A percentile compares a stretch with the other conserved stretches of the same genome.
These are phyloP conservation scores for Apiosordaria backusii DNA, from an alignment of 495 filamentous ascomycete genomes.

Conservation along the genomic window DNA sequence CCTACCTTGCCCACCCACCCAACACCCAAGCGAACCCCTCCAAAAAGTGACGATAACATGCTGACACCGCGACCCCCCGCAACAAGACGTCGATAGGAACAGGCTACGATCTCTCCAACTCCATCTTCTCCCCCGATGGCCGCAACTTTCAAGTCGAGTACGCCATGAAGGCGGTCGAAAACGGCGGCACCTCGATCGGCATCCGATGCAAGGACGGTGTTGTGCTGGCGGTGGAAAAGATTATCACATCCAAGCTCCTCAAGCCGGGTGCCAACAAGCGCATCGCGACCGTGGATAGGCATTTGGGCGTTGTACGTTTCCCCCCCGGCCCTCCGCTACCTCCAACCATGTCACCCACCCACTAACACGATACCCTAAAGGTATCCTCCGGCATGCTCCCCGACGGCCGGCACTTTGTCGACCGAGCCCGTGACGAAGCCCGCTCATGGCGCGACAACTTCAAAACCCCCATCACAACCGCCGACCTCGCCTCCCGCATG, in stretches of 20 bases:
- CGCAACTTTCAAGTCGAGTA: conserved; percentile 99
- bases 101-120: conserved; percentile 98
- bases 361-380: conserved; percentile 40
- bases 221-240: conserved; percentile 93
- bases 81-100: conserved; percentile 96
- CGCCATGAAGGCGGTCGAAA: conserved; percentile 97
- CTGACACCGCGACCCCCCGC: conserved; percentile 6
- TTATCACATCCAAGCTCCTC: conserved; percentile 89
- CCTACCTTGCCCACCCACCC: not conserved
- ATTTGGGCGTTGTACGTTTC: conserved; percentile 80
- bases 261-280: conserved; percentile 93
- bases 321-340: conserved; percentile 5
- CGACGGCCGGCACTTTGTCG: conserved; percentile 91
- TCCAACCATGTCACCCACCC: not conserved
- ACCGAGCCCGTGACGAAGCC: conserved; percentile 90
- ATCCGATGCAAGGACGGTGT: conserved; percentile 97
- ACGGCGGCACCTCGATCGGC: conserved; percentile 92
- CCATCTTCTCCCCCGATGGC: conserved; percentile 97
- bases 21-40: not conserved
- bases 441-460: conserved; percentile 80
- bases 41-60: not conserved
- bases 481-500: conserved; percentile 82
- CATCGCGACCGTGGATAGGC: conserved; percentile 89
- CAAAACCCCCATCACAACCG: conserved; percentile 85
- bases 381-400: conserved; percentile 91